Conservation (phyloP, 768 basidiomycete genomes). For the Lactifluus rugatus region DNA sequence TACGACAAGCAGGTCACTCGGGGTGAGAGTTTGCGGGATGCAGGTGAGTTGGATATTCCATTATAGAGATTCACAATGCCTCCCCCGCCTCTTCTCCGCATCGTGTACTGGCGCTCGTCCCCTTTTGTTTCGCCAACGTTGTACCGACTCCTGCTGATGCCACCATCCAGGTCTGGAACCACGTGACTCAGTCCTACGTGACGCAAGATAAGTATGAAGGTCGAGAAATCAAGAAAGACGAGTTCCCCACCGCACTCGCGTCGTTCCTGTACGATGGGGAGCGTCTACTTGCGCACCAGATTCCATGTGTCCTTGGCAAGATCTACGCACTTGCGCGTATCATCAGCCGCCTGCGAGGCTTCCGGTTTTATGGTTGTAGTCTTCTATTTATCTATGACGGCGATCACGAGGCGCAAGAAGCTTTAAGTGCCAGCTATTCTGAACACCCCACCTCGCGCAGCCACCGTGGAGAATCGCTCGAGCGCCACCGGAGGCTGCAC, state of each 20-base stretch:
- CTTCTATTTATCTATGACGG: slow-evolving; percentile 97
- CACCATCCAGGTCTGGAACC: slow-evolving; percentile 77
- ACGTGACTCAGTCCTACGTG: slow-evolving; percentile 68
- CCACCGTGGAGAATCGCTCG: slow-evolving; percentile 71
- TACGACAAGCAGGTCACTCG: slow-evolving; percentile 85
- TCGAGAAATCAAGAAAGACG: slow-evolving; percentile 75
- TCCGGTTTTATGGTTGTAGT: slow-evolving; percentile 96
- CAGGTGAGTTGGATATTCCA: slow-evolving; percentile 54
- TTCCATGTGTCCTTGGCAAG: slow-evolving; percentile 84
- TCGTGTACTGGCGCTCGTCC: background rate
- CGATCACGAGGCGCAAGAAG: slow-evolving; percentile 78
- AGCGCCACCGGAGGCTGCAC: slow-evolving; percentile 33
- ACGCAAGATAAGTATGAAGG: slow-evolving; percentile 97
- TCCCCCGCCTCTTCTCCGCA: slow-evolving; percentile 1
- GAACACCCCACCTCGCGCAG: slow-evolving; percentile 59
- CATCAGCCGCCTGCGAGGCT: slow-evolving; percentile 83
- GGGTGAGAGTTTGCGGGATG: slow-evolving; percentile 96
- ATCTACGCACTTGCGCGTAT: slow-evolving; percentile 90
- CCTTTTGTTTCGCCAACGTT: background rate
- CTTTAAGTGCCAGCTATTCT: slow-evolving; percentile 47
- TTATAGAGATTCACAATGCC: background rate
- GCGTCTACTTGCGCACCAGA: slow-evolving; percentile 78
- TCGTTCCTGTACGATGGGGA: slow-evolving; percentile 84
- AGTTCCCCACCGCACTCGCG: slow-evolving; percentile 73
- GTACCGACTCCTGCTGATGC: slow-evolving; percentile 7